phyloP scores from a whole-genome alignment of 2,329 filamentous ascomycete genomes.

The Pestalotiopsis fici region DNA sequence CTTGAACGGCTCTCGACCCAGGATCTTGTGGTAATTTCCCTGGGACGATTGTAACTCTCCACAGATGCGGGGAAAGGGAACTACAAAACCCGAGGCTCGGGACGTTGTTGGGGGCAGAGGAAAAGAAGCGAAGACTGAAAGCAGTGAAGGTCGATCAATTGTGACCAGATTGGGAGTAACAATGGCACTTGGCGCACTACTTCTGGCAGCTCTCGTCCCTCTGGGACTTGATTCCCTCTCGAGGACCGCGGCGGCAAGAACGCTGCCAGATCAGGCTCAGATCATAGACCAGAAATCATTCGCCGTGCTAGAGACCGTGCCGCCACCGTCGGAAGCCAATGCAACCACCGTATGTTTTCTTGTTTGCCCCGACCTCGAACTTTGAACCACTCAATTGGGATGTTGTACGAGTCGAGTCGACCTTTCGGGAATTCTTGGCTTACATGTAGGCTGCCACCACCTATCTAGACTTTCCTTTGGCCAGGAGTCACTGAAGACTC shows the following conservation, averaged over 20 bases:
- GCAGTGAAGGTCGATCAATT: background rate
- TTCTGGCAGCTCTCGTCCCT: conserved; percentile 9
- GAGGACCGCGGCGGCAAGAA: background rate
- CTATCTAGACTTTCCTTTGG: conserved; percentile 39
- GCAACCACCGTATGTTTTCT: conserved; percentile 32
- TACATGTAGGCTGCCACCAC: background rate
- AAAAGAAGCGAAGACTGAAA: background rate
- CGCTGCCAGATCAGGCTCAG: conserved; percentile 36
- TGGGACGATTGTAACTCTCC: background rate
- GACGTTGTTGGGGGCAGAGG: background rate
- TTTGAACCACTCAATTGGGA: background rate
- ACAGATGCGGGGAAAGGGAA: conserved; percentile 6
- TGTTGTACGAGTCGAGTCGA: background rate
- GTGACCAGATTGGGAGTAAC: conserved; percentile 1
- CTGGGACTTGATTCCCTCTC: conserved; percentile 5
- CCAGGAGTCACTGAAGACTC: conserved; percentile 40
- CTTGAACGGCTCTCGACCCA: background rate
- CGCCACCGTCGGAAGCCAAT: conserved; percentile 36
- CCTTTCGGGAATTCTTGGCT: background rate
- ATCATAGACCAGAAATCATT: conserved; percentile 45
- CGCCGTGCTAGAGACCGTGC: conserved; percentile 40
- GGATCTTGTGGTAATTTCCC: background rate
- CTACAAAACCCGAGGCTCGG: conserved; percentile 1
- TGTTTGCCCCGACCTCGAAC: background rate
- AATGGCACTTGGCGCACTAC: conserved; percentile 12